These are phyloP conservation scores for Iris pallida DNA, from an alignment of 116 monocot genomes.

Conservation along the genomic window DNA sequence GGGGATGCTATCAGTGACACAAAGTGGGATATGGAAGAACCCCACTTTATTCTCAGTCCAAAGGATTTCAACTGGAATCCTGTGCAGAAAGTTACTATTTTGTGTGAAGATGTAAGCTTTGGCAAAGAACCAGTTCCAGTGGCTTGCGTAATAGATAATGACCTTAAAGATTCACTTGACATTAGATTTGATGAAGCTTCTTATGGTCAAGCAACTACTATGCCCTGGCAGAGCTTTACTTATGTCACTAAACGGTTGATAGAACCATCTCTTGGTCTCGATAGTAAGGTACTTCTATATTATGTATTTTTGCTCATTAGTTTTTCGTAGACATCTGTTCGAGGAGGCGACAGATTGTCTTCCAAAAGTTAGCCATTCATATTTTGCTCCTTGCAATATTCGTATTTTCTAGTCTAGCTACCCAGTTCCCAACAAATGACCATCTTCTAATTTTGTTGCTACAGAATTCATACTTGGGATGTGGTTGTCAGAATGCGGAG, in stretches of 20 bases:
- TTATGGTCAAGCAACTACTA: constrained; percentile 1
- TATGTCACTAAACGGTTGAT: constrained; percentile 71
- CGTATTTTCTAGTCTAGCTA: neutral
- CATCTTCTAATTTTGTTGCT: constrained; percentile 22
- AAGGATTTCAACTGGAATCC: constrained; percentile 41
- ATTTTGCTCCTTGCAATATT: neutral
- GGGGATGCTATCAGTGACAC: constrained; percentile 15
- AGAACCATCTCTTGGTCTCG: constrained; percentile 55
- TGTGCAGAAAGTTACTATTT: constrained; percentile 28
- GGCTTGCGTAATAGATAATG: constrained; percentile 72
- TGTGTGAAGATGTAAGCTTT: constrained; percentile 89
- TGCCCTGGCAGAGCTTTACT: constrained; percentile 73
- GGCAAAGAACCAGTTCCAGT: constrained; percentile 78
- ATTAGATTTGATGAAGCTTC: constrained; percentile 19
- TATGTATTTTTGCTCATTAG: neutral
- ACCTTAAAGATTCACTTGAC: constrained; percentile 41
- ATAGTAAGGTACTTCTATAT: constrained; percentile 41
- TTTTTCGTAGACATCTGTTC: neutral
- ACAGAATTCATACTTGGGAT: constrained; percentile 79
- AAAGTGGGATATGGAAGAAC: constrained; percentile 69
- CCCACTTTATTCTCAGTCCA: constrained; percentile 59
- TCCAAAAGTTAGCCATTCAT: neutral
- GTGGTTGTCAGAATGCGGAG: constrained; percentile 41
- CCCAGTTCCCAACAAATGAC: constrained; percentile 1
- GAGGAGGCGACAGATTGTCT: neutral